Evolutionary conservation across 495 filamentous ascomycete species (phyloP).

Genomic region (Geopyxis carbonaria): DNA sequence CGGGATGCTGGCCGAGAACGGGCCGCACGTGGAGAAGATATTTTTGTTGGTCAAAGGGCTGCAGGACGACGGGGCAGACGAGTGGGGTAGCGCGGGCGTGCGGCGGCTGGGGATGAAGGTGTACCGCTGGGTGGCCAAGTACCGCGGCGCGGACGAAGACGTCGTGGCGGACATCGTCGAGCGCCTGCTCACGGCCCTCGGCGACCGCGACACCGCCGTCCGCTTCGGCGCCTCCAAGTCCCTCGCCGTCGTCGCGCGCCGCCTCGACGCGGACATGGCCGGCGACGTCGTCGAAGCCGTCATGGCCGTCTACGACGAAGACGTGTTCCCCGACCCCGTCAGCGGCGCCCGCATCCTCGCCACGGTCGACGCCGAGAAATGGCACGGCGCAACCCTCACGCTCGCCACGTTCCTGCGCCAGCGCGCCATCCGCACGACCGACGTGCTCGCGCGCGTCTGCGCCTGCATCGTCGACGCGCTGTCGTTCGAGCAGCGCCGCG

Average conservation of each 20-base stretch:
- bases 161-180: slow-evolving; percentile 61
- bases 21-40: slow-evolving; percentile 36
- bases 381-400: slow-evolving; percentile 83
- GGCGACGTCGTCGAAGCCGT: slow-evolving; percentile 73
- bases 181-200: slow-evolving; percentile 45
- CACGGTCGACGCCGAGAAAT: slow-evolving; percentile 59
- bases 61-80: slow-evolving; percentile 10
- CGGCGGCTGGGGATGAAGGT: slow-evolving; percentile 72
- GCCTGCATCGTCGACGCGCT: slow-evolving; percentile 28
- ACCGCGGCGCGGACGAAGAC: slow-evolving; percentile 36
- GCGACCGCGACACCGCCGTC: slow-evolving; percentile 77
- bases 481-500: slow-evolving; percentile 66
- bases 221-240: slow-evolving; percentile 84
- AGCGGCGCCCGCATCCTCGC: slow-evolving; percentile 30
- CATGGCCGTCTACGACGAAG: slow-evolving; percentile 52
- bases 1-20: slow-evolving; percentile 44
- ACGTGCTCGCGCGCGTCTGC: slow-evolving; percentile 14
- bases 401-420: slow-evolving; percentile 36
- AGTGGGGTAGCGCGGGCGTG: slow-evolving; percentile 48
- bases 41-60: slow-evolving; percentile 27
- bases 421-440: slow-evolving; percentile 18
- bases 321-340: slow-evolving; percentile 43
- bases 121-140: slow-evolving; percentile 48
- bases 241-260: slow-evolving; percentile 65
- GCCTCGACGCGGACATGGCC: slow-evolving; percentile 61